phyloP scores from a whole-genome alignment of 2,329 filamentous ascomycete species.

The Neobulgaria alba region DNA sequence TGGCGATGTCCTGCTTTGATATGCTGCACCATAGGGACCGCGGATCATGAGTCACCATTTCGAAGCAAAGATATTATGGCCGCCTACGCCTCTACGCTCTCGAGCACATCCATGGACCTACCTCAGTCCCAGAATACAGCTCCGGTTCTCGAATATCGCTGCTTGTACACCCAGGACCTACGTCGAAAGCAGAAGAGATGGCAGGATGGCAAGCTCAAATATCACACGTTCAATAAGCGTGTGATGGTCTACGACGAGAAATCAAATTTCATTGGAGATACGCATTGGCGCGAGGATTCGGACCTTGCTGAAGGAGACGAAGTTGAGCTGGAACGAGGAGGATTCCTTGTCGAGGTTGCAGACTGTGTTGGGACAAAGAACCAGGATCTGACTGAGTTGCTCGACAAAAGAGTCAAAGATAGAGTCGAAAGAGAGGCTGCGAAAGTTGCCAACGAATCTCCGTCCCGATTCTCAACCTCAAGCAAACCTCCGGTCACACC shows the following conservation, averaged over 20 bases:
- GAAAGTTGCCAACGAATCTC: slow-evolving; percentile 23
- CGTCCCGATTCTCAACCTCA: slow-evolving; percentile 21
- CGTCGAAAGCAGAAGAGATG: slow-evolving; percentile 83
- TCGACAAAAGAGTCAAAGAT: slow-evolving; percentile 59
- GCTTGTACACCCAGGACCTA: slow-evolving; percentile 80
- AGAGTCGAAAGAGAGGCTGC: slow-evolving; percentile 39
- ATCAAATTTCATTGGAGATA: slow-evolving; percentile 75
- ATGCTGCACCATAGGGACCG: no score
- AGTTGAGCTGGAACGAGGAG: slow-evolving; percentile 65
- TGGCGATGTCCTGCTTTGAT: no score
- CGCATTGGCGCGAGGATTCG: slow-evolving; percentile 64
- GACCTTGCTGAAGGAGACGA: slow-evolving; percentile 77
- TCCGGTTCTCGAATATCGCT: slow-evolving; percentile 75
- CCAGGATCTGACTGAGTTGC: slow-evolving; percentile 68
- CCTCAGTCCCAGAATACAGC: slow-evolving; percentile 42
- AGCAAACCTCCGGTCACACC: slow-evolving; percentile 17
- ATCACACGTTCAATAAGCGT: slow-evolving; percentile 83
- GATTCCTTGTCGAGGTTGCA: slow-evolving; percentile 70
- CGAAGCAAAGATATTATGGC: no score
- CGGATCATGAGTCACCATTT: no score
- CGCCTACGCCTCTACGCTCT: no score
- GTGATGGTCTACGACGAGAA: slow-evolving; percentile 83
- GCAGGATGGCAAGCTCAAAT: slow-evolving; percentile 85
- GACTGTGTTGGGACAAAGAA: slow-evolving; percentile 65
- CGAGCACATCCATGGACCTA: no score